A percentile compares a stretch with the other conserved stretches of the same genome.
phyloP scores from a whole-genome alignment of 1,139 yeast species.

The Debaryomycetaceae sp. region DNA sequence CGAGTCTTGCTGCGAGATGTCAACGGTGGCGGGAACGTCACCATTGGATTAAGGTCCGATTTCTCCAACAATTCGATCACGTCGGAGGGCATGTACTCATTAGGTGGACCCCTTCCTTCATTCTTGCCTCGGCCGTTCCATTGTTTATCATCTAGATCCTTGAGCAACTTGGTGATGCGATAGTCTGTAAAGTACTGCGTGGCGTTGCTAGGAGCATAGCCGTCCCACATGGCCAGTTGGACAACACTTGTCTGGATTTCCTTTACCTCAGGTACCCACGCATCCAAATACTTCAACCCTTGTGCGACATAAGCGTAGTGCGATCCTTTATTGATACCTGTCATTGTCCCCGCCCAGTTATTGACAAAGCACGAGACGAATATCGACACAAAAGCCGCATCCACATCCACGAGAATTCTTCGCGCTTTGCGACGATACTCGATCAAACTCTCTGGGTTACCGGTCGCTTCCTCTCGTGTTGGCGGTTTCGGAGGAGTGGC shows the following conservation, averaged over 20 bases:
- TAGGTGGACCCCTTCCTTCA: conserved; percentile 1
- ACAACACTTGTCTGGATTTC: conserved; percentile 9
- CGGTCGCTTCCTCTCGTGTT: conserved; percentile 13
- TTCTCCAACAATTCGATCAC: conserved; percentile 3
- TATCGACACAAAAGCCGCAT: conserved; percentile 19
- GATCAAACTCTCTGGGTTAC: conserved; percentile 11
- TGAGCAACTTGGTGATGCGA: conserved; percentile 4
- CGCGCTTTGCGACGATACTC: conserved; percentile 11
- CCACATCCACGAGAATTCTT: conserved; percentile 16
- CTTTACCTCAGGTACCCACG: conserved; percentile 26
- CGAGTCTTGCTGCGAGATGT: conserved; percentile 13
- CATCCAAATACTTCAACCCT: conserved; percentile 17
- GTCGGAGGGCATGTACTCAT: conserved; percentile 8
- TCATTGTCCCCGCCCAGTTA: conserved; percentile 18
- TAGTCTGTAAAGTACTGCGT: conserved; percentile 9
- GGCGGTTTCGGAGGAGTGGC: conserved; percentile 29
- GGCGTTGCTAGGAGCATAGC: conserved; percentile 2
- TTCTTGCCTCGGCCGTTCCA: neutral
- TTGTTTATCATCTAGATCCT: neutral
- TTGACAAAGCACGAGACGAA: conserved; percentile 22
- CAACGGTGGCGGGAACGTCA: conserved; percentile 21
- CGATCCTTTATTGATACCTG: conserved; percentile 11
- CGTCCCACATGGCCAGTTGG: neutral
- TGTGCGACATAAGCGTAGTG: conserved; percentile 21
- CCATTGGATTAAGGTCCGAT: conserved; percentile 17